Base-by-base conservation (phyloP, 176 grass and related monocot species). In the Otatea glauca region DNA sequence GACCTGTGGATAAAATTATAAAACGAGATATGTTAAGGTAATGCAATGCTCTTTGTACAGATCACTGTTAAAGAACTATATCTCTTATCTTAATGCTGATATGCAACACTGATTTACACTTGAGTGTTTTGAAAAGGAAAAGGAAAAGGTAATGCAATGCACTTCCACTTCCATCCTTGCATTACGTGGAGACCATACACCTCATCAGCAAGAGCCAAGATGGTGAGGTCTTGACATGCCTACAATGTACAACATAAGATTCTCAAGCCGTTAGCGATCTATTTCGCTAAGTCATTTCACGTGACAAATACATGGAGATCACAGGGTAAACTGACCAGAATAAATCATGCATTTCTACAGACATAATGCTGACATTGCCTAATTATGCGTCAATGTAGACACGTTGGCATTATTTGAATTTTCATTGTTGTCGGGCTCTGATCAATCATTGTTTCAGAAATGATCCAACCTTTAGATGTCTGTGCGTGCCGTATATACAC, bases 1-100 rank as follows among this genome's bases (percentile, higher is more conserved):
- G 88, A 92, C 71, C 91, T 92, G 68, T n/a, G 18, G 38, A 42
- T 65, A 63, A 70, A 76, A 88, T 66, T 66, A 37, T 9, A 12
- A 42, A 76, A 17, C 32, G 9, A 23, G 20, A 70, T 0, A 70
- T 14, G 42, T 9, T 15, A 41, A 60, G 29, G 18, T 59, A 21
- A 76, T 58, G 34, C 51, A 59, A 5, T 34, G 47, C 11, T 32
- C 61, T 64, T 32, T 32, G 24, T 16, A 64, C 13, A 32, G 5
- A 64, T 7, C 29, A 65, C 32, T 35, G 10, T 34, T 5, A 64
- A 64, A 64, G 12, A 62, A 29, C 23, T 64, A 17, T 6, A 65
- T 65, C 27, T 62, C 23, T 61, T 13, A 25, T 62, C 23, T 27
- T 25, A 62, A 62, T 25, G 59, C 24, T 1, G 6, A 65, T 35